A percentile compares a stretch with the other conserved stretches of the same genome.
Conservation (phyloP, 176 grass and related monocot genomes). For the Miscanthus lutarioriparius region DNA sequence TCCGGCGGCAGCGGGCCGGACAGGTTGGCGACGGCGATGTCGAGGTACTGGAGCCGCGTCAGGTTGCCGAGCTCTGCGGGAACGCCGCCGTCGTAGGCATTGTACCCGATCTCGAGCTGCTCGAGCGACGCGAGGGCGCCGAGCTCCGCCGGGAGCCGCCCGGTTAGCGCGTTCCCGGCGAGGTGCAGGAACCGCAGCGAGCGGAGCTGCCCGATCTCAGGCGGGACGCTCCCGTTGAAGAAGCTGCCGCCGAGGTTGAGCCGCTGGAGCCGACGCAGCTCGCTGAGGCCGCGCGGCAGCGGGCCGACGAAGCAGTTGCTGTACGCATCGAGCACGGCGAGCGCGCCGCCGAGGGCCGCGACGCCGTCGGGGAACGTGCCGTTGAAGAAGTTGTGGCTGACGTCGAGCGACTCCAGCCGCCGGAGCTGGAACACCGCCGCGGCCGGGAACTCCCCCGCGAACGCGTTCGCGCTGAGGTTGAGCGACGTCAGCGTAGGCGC, state of each 20-base stretch:
- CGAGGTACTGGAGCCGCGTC: conserved; percentile 58
- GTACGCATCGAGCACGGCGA: conserved; percentile 57
- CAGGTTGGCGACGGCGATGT: conserved; percentile 58
- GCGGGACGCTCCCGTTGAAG: conserved; percentile 67
- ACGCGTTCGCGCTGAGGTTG: conserved; percentile 72
- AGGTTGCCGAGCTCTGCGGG: conserved; percentile 48
- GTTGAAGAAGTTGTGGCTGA: conserved; percentile 87
- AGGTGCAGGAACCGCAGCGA: conserved; percentile 62
- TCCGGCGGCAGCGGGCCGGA: conserved; percentile 49
- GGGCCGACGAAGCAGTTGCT: conserved; percentile 79
- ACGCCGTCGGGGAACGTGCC: conserved; percentile 60
- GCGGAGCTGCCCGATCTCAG: conserved; percentile 31
- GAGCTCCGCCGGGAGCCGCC: conserved; percentile 49
- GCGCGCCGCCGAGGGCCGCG: conserved; percentile 33
- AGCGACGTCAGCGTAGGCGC: conserved; percentile 55
- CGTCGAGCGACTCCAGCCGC: conserved; percentile 52
- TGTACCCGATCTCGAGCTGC: conserved; percentile 82
- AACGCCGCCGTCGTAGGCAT: conserved; percentile 42
- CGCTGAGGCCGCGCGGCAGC: conserved; percentile 48
- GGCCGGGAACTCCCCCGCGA: conserved; percentile 47
- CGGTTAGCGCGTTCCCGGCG: conserved; percentile 66
- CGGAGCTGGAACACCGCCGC: conserved; percentile 55
- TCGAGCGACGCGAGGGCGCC: conserved; percentile 45
- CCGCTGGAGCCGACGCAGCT: conserved; percentile 41
- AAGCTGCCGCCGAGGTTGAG: conserved; percentile 82